Conservation (phyloP, 225 moss, liverwort and hornwort species). For the Bryoerythrophyllum caledonicum region DNA sequence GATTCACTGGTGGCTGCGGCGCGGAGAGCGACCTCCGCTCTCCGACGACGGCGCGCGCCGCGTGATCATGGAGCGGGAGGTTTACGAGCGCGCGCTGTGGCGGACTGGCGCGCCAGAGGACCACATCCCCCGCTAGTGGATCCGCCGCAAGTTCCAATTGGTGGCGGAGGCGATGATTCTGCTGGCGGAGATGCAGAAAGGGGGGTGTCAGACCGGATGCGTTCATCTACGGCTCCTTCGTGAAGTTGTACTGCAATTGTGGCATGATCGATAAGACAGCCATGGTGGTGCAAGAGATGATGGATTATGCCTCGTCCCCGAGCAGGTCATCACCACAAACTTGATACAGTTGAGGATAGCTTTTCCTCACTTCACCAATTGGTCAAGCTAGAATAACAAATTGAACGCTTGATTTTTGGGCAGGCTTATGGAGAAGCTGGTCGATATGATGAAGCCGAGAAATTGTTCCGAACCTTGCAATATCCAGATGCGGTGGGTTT, state of each 20-base stretch:
- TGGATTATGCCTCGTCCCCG: conserved; percentile 51
- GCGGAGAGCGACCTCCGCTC: conserved; percentile 78
- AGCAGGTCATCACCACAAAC: conserved; percentile 75
- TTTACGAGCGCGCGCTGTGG: conserved; percentile 75
- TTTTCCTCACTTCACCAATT: neutral
- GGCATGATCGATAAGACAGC: conserved; percentile 61
- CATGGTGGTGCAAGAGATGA: conserved; percentile 64
- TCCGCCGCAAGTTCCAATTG: too few relatives aligned
- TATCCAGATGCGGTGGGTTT: conserved; percentile 65
- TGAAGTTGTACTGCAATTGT: conserved; percentile 71
- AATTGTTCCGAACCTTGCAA: conserved; percentile 62
- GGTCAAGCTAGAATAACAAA: too few relatives aligned
- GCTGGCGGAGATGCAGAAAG: conserved; percentile 56
- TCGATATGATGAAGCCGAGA: conserved; percentile 67
- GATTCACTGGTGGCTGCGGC: conserved; percentile 61
- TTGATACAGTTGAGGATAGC: conserved; percentile 63
- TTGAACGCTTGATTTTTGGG: neutral
- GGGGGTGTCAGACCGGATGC: conserved; percentile 63
- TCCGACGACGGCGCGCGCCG: conserved; percentile 93
- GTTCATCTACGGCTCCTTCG: conserved; percentile 76
- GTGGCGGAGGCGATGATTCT: neutral
- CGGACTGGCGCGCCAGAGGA: conserved; percentile 57
- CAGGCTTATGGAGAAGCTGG: conserved; percentile 72
- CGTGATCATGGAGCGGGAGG: conserved; percentile 74
- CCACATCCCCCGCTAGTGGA: conserved; percentile 68